Percentiles rank a stretch among this genome's conserved stretches.
Conservation (phyloP, 495 filamentous ascomycete species). For the Neurospora sp. region DNA sequence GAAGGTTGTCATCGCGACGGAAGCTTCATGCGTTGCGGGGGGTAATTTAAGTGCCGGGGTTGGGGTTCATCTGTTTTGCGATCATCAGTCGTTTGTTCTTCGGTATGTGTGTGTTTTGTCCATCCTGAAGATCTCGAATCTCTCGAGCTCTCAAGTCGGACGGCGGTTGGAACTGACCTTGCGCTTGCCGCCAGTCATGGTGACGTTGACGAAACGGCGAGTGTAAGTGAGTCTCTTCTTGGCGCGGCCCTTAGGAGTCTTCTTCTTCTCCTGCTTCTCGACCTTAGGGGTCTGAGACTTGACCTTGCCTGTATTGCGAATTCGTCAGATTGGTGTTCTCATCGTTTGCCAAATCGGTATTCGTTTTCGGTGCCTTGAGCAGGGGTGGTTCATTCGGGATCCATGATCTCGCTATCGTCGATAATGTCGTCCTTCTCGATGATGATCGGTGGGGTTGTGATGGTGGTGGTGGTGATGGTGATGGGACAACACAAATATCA, state of each 20-base stretch:
- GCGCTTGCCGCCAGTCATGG: conserved; percentile 97
- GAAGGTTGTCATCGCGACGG: background rate
- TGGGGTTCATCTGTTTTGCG: conserved; percentile 39
- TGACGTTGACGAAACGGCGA: conserved; percentile 98
- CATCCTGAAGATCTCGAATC: too few relatives aligned
- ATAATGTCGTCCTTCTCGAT: background rate
- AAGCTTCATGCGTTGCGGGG: background rate
- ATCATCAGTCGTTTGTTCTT: background rate
- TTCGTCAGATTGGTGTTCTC: conserved; percentile 4
- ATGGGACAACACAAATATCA: background rate
- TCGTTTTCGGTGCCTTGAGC: background rate
- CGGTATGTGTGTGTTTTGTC: too few relatives aligned
- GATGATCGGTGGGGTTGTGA: background rate
- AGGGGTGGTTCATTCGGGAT: background rate
- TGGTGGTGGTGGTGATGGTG: background rate
- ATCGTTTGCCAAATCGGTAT: background rate
- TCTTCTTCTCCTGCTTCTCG: conserved; percentile 85
- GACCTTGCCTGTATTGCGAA: conserved; percentile 30
- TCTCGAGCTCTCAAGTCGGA: background rate
- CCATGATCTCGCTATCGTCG: background rate
- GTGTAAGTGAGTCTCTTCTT: conserved; percentile 98
- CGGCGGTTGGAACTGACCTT: conserved; percentile 51
- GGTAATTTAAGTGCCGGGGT: conserved; percentile 35
- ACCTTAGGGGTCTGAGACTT: conserved; percentile 54
- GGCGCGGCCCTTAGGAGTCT: conserved; percentile 93